Conservation (phyloP, 1,284 basidiomycete genomes). For the Polyporus tsugae region DNA sequence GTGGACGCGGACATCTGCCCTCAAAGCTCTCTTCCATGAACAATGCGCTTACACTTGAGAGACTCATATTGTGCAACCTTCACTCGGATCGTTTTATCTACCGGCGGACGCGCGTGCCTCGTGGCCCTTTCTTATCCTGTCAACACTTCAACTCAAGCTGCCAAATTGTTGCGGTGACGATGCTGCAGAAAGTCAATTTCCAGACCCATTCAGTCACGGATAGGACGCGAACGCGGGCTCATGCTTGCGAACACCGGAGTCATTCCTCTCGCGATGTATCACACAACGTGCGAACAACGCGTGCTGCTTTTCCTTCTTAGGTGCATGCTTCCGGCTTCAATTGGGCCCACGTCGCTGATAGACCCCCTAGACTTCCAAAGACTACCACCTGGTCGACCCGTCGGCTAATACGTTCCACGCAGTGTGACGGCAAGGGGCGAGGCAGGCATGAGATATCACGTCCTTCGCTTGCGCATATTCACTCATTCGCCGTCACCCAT, state of each 20-base stretch:
- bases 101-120: neutral
- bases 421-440: neutral
- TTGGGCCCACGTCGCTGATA: neutral
- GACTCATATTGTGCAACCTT: neutral
- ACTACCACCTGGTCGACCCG: neutral
- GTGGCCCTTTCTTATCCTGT: neutral
- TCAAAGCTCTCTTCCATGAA: neutral
- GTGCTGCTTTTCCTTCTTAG: neutral
- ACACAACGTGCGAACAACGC: conserved; percentile 1
- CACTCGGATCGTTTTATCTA: neutral
- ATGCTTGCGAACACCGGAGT: neutral
- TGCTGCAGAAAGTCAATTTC: neutral
- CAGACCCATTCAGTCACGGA: neutral
- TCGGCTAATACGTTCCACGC: neutral
- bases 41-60: neutral
- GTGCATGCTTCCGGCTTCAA: neutral
- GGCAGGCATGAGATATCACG: neutral
- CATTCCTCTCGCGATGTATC: neutral
- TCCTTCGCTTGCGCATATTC: neutral
- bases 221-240: neutral
- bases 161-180: neutral
- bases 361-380: neutral
- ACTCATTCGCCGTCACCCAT: neutral
- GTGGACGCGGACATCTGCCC: neutral
- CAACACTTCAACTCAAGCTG: neutral